Evolutionary conservation across 2,329 filamentous ascomycete genomes (phyloP), one percentile per base, ranked within the genome.

Genomic region (Fusarium armeniacum): DNA sequence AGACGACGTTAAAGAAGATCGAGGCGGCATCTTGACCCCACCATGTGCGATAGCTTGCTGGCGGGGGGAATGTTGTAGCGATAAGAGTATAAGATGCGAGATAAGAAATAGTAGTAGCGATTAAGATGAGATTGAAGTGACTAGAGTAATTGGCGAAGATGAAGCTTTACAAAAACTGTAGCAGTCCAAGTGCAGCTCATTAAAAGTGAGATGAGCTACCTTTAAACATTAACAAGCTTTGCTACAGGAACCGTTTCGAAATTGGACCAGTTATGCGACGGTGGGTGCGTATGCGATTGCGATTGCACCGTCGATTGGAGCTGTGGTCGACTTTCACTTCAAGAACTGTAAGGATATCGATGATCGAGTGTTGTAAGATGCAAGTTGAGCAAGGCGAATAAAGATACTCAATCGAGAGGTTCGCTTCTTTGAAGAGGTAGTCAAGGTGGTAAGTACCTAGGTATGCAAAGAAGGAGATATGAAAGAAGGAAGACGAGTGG

Each of bases 1-100:
- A 72, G 93, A 96, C 78, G 92, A 93, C 69, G 93, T 96, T 78
- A 97, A 86, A 73, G 93, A 91, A 76, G 92, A 89, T 87, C 93
- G 90, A 78, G 93, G 93, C 83, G 94, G 94, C 94, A 97, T 97
- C 83, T 86, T 86, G 85, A 85, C 82, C 84, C 85, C 83, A 86
- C 86, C 87, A 88, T 86, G 80, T 81, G 80, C 75, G 70, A 70
- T 67, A 64, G 65, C 57, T 69, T 70, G 61, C 67, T 69, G 58
- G 71, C 71, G 70, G 73, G 71, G 73, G 61, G 36, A 15, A 35
- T 65, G 52, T 58, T 66, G 62, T 68, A 62, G 60, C 62, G 70
- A 69, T 70, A 70, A 68, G 65, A 68, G 47, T 55, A 38, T 45
- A 46, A 61, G 54, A 65, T 46, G 62, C 47, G 43, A 61, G 62